Percentiles rank a stretch among this genome's conserved stretches.
Evolutionary conservation across 768 basidiomycete genomes (phyloP).

Genomic region (Mycena olivaceomarginata): DNA sequence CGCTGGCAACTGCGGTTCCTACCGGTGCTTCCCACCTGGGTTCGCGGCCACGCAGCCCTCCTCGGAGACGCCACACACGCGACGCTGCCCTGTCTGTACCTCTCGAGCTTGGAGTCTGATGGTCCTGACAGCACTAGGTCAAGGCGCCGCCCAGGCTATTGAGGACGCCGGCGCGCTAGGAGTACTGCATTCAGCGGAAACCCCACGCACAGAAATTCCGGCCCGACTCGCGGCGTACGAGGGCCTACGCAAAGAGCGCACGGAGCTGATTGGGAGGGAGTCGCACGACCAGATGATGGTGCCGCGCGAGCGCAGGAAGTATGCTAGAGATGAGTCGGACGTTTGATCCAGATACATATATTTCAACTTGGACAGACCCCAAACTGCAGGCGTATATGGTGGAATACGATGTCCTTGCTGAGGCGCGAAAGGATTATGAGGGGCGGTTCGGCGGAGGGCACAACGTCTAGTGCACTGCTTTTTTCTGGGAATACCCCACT

Average conservation of each 20-base stretch:
- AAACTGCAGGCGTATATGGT: background rate
- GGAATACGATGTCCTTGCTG: background rate
- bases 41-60: constrained; percentile 26
- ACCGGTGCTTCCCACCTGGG: constrained; percentile 28
- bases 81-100: constrained; percentile 39
- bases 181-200: constrained; percentile 18
- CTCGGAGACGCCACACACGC: constrained; percentile 46
- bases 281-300: background rate
- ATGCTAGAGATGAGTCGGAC: background rate
- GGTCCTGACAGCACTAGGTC: constrained; percentile 34
- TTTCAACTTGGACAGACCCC: background rate
- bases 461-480: too few species aligned
- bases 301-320: background rate
- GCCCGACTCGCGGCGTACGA: constrained; percentile 25
- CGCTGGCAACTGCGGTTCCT: constrained; percentile 28
- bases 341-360: background rate
- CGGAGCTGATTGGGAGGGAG: constrained; percentile 19
- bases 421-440: background rate
- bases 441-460: background rate
- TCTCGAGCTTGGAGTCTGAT: background rate
- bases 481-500: too few species aligned
- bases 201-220: constrained; percentile 3
- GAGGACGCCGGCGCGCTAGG: constrained; percentile 42
- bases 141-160: constrained; percentile 49
- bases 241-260: constrained; percentile 23